Evolutionary conservation across 768 basidiomycete genomes (phyloP).

Genomic region (Aureoboletus auriporus): DNA sequence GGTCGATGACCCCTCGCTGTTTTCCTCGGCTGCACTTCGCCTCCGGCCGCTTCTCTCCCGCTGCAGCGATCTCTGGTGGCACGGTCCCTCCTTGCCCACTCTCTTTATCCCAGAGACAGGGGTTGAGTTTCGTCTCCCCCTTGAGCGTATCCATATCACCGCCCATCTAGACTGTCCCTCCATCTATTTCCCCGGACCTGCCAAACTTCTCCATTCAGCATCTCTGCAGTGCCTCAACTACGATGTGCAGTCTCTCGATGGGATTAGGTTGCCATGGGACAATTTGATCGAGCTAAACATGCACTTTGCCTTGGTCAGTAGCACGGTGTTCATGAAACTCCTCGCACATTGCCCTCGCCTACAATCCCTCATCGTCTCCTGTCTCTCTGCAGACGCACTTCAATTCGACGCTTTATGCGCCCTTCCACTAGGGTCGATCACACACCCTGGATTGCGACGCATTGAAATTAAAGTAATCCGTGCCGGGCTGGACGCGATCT

Average conservation of each 20-base stretch:
- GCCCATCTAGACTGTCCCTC: constrained; percentile 10
- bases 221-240: constrained; percentile 18
- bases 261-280: constrained; percentile 25
- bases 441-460: constrained; percentile 15
- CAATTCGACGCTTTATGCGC: constrained; percentile 8
- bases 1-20: background rate
- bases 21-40: constrained; percentile 15
- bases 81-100: constrained; percentile 23
- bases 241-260: constrained; percentile 21
- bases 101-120: constrained; percentile 11
- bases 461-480: constrained; percentile 30
- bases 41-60: constrained; percentile 19
- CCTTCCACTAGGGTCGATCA: constrained; percentile 11
- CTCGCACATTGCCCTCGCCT: constrained; percentile 20
- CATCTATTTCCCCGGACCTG: constrained; percentile 15
- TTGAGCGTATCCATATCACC: constrained; percentile 22
- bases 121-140: background rate
- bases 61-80: constrained; percentile 30
- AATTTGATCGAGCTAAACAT: constrained; percentile 23
- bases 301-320: constrained; percentile 25
- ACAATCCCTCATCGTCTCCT: constrained; percentile 18
- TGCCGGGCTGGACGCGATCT: constrained; percentile 19
- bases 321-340: constrained; percentile 20
- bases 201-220: constrained; percentile 15
- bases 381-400: constrained; percentile 20